Percentiles rank a stretch among this genome's conserved stretches.
Evolutionary conservation across 2,329 filamentous ascomycete species (phyloP).

Genomic region (Chalaropsis thielavioides): DNA sequence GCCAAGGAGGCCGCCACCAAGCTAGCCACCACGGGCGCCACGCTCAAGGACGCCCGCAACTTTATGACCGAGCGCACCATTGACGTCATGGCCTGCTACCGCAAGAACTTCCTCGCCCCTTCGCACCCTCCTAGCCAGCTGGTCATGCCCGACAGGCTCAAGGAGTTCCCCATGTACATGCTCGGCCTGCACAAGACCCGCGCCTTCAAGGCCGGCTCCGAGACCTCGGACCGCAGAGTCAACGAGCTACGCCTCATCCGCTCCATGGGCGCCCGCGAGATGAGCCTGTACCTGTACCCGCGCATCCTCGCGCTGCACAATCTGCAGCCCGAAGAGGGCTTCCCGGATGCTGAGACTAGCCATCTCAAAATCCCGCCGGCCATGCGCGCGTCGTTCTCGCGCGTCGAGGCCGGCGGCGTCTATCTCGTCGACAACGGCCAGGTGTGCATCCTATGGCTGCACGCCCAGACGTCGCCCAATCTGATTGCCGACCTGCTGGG

Average conservation of each 20-base stretch:
- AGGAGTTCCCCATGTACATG: slow-evolving; percentile 95
- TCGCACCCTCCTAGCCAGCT: slow-evolving; percentile 81
- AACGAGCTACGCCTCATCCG: slow-evolving; percentile 86
- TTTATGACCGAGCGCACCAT: slow-evolving; percentile 81
- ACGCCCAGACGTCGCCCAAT: slow-evolving; percentile 82
- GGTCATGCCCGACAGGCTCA: slow-evolving; percentile 86
- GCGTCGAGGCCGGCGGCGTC: slow-evolving; percentile 81
- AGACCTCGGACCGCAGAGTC: slow-evolving; percentile 78
- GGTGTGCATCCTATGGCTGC: slow-evolving; percentile 80
- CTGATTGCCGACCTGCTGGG: slow-evolving; percentile 84
- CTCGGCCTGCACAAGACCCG: slow-evolving; percentile 78
- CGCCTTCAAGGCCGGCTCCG: slow-evolving; percentile 83
- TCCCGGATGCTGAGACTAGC: slow-evolving; percentile 72
- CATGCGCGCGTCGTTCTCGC: slow-evolving; percentile 69
- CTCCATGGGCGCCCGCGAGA: slow-evolving; percentile 70
- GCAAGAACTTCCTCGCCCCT: slow-evolving; percentile 75
- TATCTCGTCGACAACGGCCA: slow-evolving; percentile 96
- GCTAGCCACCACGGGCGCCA: slow-evolving; percentile 52
- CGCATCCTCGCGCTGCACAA: slow-evolving; percentile 87
- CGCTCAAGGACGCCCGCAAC: slow-evolving; percentile 72
- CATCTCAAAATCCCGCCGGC: slow-evolving; percentile 71
- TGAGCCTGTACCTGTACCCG: slow-evolving; percentile 87
- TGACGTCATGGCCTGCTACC: slow-evolving; percentile 79
- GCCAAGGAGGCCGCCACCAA: slow-evolving; percentile 91
- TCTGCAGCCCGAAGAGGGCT: slow-evolving; percentile 73